These are phyloP conservation scores for Eimeria falciformis DNA, from an alignment of 169 alveolate genomes.

Conservation along the genomic window DNA sequence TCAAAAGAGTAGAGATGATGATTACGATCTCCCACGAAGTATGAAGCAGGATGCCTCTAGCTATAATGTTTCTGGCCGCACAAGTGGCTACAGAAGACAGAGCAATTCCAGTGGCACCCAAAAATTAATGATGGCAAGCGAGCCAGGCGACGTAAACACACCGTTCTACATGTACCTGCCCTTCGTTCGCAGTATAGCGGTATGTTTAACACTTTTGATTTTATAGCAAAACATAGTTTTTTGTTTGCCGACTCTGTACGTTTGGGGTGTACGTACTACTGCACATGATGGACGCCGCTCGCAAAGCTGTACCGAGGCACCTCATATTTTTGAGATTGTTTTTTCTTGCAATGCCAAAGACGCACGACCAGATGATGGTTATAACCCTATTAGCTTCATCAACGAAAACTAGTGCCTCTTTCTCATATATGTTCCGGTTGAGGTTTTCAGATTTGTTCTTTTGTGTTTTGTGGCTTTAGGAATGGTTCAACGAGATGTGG, in stretches of 20 bases:
- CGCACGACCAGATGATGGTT: neutral
- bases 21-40: neutral
- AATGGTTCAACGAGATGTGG: constrained; percentile 12
- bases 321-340: neutral
- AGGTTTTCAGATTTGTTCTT: neutral
- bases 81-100: too few species aligned
- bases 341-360: neutral
- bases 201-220: neutral
- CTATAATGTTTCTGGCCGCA: neutral
- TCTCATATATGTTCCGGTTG: neutral
- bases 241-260: neutral
- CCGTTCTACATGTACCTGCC: neutral
- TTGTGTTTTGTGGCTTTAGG: neutral
- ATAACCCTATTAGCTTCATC: neutral
- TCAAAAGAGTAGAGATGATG: neutral
- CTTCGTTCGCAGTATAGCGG: neutral
- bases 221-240: too few species aligned
- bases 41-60: neutral
- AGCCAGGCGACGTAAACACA: too few species aligned
- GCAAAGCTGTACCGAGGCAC: neutral
- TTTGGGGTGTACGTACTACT: neutral
- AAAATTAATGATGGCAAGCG: neutral
- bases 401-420: neutral
- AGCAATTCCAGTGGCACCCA: neutral
- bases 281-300: neutral